Evolutionary conservation across 495 filamentous ascomycete species (phyloP).

Genomic region (Jackrogersella minutella): DNA sequence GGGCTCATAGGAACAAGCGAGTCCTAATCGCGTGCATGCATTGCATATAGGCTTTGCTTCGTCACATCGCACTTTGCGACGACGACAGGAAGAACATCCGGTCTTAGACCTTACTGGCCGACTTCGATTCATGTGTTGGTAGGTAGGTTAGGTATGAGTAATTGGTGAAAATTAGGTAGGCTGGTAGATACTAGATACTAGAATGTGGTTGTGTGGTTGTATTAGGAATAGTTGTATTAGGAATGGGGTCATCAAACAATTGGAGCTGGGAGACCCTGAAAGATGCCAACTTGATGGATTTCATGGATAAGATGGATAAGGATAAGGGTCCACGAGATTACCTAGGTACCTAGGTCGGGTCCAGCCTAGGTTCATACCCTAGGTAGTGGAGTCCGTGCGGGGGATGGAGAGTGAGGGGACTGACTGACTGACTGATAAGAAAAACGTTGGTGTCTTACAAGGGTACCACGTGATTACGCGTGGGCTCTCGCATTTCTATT

Average conservation of each 20-base stretch:
- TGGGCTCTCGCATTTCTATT: slow-evolving; percentile 3
- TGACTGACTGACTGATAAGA: slow-evolving; percentile 14
- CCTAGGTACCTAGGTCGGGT: no score
- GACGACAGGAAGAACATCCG: slow-evolving; percentile 60
- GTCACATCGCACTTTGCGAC: slow-evolving; percentile 65
- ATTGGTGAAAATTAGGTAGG: no score
- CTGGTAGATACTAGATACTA: no score
- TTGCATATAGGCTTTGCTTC: slow-evolving; percentile 60
- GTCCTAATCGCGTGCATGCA: slow-evolving; percentile 47
- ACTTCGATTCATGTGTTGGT: slow-evolving; percentile 22
- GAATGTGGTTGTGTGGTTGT: not conserved
- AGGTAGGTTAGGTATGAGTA: not conserved
- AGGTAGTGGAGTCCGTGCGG: no score
- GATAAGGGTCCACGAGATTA: no score
- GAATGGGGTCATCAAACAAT: no score
- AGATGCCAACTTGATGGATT: no score
- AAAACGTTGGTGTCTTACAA: no score
- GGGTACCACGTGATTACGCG: slow-evolving; percentile 5
- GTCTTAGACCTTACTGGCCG: slow-evolving; percentile 33
- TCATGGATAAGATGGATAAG: no score
- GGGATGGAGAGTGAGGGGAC: not conserved
- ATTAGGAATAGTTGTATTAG: no score
- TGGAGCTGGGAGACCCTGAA: no score
- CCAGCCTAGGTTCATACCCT: no score
- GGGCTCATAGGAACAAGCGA: slow-evolving; percentile 29